A percentile compares a stretch with the other conserved stretches of the same genome.
phyloP scores from a whole-genome alignment of 1,284 basidiomycete genomes.

The Caloboletus inedulis region DNA sequence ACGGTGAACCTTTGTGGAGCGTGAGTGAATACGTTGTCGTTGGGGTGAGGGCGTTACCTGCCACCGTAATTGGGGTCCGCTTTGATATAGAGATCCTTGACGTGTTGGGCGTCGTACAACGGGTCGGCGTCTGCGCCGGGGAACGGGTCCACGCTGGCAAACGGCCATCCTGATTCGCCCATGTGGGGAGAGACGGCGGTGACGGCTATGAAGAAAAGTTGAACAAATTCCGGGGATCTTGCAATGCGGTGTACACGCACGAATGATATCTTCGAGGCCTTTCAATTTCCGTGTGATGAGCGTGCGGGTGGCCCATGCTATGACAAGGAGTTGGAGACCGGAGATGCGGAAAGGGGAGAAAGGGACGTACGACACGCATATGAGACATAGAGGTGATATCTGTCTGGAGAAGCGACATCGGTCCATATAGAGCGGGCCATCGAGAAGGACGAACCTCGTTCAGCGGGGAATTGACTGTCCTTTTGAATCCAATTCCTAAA shows the following conservation, averaged over 20 bases:
- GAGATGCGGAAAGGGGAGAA: background rate
- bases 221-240: background rate
- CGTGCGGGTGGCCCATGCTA: conserved; percentile 91
- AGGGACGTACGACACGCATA: conserved; percentile 67
- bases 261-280: conserved; percentile 82
- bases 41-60: conserved; percentile 33
- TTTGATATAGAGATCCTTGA: conserved; percentile 85
- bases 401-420: conserved; percentile 43
- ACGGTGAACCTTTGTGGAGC: conserved; percentile 67
- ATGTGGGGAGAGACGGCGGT: conserved; percentile 85
- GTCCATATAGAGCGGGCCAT: background rate
- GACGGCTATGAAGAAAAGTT: conserved; percentile 44
- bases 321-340: background rate
- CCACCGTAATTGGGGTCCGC: conserved; percentile 70
- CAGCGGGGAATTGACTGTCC: conserved; percentile 76
- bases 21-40: background rate
- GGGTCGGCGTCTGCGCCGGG: conserved; percentile 73
- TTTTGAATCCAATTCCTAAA: conserved; percentile 77
- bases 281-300: conserved; percentile 90
- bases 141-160: conserved; percentile 68
- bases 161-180: conserved; percentile 86
- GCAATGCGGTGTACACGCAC: conserved; percentile 43
- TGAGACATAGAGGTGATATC: conserved; percentile 89
- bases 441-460: conserved; percentile 56
- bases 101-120: conserved; percentile 60